phyloP scores from a whole-genome alignment of 192 early-diverging fungal species.

The Coemansia sp. region DNA sequence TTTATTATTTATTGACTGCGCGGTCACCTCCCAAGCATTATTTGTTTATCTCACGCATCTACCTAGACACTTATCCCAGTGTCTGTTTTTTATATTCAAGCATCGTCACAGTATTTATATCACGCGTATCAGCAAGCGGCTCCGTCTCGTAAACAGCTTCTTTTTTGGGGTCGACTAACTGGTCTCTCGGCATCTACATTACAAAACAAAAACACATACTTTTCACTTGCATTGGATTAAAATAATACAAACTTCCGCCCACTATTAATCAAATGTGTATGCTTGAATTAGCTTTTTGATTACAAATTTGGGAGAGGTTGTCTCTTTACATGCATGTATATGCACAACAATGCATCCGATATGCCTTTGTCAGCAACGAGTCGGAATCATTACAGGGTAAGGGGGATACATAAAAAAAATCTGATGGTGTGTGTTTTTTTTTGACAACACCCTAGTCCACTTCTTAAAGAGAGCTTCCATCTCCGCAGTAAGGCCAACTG shows the following conservation, averaged over 20 bases:
- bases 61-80: not conserved
- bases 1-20: not conserved
- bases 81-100: slow-evolving; percentile 11
- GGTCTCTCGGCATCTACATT: not conserved
- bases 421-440: too few relatives aligned
- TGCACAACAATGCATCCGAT: not conserved
- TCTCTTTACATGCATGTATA: not conserved
- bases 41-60: not conserved
- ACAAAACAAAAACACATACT: not conserved
- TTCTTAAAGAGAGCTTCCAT: not conserved
- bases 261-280: not conserved
- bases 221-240: not conserved
- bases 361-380: not conserved
- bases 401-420: too few relatives aligned
- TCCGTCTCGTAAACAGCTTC: not conserved
- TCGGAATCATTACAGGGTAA: not conserved
- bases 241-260: slow-evolving; percentile 9
- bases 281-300: not conserved
- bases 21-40: not conserved
- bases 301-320: not conserved
- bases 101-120: slow-evolving; percentile 1
- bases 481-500: not conserved
- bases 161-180: not conserved
- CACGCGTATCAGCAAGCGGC: not conserved
- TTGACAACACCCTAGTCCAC: too few relatives aligned